Evolutionary conservation across 2,329 filamentous ascomycete genomes (phyloP).

Genomic region (Fusarium sp.): DNA sequence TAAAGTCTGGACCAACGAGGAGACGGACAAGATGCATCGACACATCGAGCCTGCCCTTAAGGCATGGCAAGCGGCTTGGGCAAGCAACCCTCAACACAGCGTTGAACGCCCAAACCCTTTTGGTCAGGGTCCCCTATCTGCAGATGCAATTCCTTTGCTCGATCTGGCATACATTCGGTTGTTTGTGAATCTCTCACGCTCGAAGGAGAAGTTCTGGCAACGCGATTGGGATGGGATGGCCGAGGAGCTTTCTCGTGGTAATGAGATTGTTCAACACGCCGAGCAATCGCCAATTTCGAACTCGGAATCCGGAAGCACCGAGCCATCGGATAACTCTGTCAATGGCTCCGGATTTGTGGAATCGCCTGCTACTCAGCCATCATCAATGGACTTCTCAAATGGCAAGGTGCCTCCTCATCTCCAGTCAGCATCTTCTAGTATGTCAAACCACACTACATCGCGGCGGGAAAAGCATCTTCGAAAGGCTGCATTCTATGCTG

Average conservation of each 20-base stretch:
- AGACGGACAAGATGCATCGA: constrained; percentile 95
- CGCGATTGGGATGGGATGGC: constrained; percentile 93
- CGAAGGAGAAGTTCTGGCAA: constrained; percentile 95
- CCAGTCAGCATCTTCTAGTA: constrained; percentile 42
- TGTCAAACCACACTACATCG: constrained; percentile 64
- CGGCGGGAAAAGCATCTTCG: constrained; percentile 89
- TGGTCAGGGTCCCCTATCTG: constrained; percentile 83
- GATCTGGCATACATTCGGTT: constrained; percentile 93
- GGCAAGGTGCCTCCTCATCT: constrained; percentile 53
- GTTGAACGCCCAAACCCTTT: constrained; percentile 87
- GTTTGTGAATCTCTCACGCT: constrained; percentile 91
- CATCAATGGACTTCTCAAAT: constrained; percentile 62
- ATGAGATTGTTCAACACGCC: constrained; percentile 80
- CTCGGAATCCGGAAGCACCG: constrained; percentile 58
- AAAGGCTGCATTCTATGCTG: constrained; percentile 95
- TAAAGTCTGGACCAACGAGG: constrained; percentile 88
- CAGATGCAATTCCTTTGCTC: constrained; percentile 89
- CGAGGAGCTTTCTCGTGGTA: constrained; percentile 83
- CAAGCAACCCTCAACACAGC: constrained; percentile 85
- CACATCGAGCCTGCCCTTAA: constrained; percentile 94
- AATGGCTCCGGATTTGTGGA: constrained; percentile 63
- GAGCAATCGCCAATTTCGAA: constrained; percentile 71
- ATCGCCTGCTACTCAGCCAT: constrained; percentile 64
- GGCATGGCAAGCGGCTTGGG: constrained; percentile 95
- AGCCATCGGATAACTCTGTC: constrained; percentile 63